Evolutionary conservation across 768 basidiomycete genomes (phyloP), one percentile per base, ranked within the genome.

Genomic region (Kondoa malvinella): DNA sequence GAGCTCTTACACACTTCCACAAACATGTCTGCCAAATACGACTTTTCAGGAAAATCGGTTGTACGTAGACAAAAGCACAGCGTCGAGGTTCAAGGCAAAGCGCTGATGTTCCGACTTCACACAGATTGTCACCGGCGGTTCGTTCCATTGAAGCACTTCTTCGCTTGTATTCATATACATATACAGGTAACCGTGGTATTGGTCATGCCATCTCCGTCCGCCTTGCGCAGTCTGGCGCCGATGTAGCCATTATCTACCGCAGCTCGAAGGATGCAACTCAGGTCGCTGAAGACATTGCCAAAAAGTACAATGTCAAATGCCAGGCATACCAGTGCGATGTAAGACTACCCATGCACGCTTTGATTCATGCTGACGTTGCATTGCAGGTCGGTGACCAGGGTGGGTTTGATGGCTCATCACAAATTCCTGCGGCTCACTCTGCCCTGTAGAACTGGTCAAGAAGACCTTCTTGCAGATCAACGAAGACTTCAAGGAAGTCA

Each of bases 211-310:
- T 66, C 30, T 64, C 66, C 1, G 60, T 64, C 8, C 66, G 69
- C 1, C 26, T 72, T 30, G 71, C 71, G 16, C 66, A 70, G 67
- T 68, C 69, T 4, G 71, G 71, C 25, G 71, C 66, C 34, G 57
- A 70, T 56, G 69, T 72, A 15, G 69, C 69, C 29, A 40, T 70
- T 32, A 31, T 27, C 32, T 50, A 67, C 65, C 56, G 64, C n/a
- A 66, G 61, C 3, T 17, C 26, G 16, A 65, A 64, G 61, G 65
- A 70, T 30, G 64, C 67, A 12, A 25, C 60, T 15, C 62, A 65
- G 29, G 34, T 56, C 8, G 65, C 69, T 0, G 32, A 40, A 8
- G 60, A 68, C 34, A 58, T 72, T n/a, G 59, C 17, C 17, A 40
- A 66, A 29, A 32, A 63, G 3, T 69, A 33, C 59, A 62, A 61